Evolutionary conservation across 495 filamentous ascomycete species (phyloP).

Genomic region (Chaetomidium leptoderma): DNA sequence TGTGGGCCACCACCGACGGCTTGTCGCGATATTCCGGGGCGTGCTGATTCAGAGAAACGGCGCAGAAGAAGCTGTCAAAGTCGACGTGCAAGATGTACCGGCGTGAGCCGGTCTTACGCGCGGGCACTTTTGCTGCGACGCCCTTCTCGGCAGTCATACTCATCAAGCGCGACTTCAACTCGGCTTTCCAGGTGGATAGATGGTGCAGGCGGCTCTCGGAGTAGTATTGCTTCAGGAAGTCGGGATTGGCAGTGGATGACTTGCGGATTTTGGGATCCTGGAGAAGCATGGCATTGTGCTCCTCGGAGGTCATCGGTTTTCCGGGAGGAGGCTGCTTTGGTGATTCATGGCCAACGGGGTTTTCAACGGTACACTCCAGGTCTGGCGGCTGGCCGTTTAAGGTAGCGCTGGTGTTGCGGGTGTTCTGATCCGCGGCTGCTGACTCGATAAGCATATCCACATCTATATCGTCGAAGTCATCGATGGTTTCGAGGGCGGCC

Average conservation of each 20-base stretch:
- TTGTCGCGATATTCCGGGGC: conserved; percentile 71
- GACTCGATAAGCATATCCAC: conserved; percentile 17
- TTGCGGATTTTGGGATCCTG: conserved; percentile 77
- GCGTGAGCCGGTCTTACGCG: conserved; percentile 54
- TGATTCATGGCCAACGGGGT: background rate
- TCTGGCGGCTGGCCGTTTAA: background rate
- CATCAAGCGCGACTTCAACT: conserved; percentile 83
- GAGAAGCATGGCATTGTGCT: conserved; percentile 80
- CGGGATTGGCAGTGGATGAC: conserved; percentile 80
- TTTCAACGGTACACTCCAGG: background rate
- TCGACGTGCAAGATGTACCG: conserved; percentile 93
- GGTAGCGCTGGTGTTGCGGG: background rate
- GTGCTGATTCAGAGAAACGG: conserved; percentile 71
- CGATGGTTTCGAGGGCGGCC: conserved; percentile 7
- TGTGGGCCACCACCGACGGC: conserved; percentile 86
- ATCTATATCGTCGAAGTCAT: conserved; percentile 22
- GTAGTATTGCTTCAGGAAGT: conserved; percentile 91
- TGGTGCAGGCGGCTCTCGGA: conserved; percentile 91
- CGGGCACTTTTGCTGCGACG: conserved; percentile 34
- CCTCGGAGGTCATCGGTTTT: conserved; percentile 69
- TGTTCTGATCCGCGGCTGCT: background rate
- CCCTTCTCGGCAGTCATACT: conserved; percentile 62
- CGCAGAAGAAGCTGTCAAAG: conserved; percentile 96
- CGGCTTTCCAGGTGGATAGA: conserved; percentile 90
- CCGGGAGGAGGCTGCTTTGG: background rate